Evolutionary conservation across 768 basidiomycete species (phyloP).

Genomic region (Lepiota brunneoincarnata): DNA sequence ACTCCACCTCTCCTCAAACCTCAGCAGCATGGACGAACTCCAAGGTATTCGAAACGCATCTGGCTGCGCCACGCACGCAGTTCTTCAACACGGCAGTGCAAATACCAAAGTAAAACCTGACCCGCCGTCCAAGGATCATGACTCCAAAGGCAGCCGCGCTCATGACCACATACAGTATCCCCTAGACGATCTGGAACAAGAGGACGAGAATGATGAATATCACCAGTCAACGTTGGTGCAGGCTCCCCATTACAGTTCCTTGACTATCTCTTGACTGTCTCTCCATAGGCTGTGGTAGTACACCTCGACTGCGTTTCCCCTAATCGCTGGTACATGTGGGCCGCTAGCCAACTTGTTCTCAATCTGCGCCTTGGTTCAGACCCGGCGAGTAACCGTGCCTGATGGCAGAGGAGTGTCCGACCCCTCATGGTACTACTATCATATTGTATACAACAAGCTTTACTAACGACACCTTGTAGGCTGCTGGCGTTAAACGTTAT

Average conservation of each 20-base stretch:
- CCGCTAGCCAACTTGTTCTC: slow-evolving; percentile 39
- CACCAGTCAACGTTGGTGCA: slow-evolving; percentile 19
- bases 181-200: no score
- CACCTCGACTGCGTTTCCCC: slow-evolving; percentile 36
- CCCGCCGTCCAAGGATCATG: no score
- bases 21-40: no score
- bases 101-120: no score
- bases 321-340: slow-evolving; percentile 39
- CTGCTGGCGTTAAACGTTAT: slow-evolving; percentile 27
- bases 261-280: not conserved
- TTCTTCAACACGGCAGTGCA: no score
- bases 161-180: no score
- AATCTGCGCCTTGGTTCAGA: slow-evolving; percentile 32
- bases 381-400: slow-evolving; percentile 27
- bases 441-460: not conserved
- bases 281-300: slow-evolving; percentile 36
- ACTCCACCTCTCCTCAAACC: no score
- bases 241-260: not conserved
- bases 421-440: slow-evolving; percentile 29
- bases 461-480: slow-evolving; percentile 19
- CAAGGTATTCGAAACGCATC: no score
- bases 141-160: no score
- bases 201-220: not conserved
- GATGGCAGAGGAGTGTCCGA: slow-evolving; percentile 22
- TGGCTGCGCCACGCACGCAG: no score